Evolutionary conservation across 2,329 filamentous ascomycete genomes (phyloP).

Genomic region (Colletotrichum filicis): DNA sequence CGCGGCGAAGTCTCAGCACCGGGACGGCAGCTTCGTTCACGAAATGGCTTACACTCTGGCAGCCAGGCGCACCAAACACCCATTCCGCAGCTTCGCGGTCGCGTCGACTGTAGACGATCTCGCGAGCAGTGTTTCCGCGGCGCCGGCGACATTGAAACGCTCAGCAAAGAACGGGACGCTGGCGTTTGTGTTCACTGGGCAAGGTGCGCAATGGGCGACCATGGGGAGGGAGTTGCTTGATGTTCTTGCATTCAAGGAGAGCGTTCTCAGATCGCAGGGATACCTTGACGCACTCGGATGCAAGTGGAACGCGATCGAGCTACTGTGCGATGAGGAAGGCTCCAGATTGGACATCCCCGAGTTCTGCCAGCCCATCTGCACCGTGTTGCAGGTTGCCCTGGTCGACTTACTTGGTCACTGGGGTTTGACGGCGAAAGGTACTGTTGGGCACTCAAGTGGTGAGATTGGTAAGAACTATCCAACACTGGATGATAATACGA

Average conservation of each 20-base stretch:
- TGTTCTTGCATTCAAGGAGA: background rate
- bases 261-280: background rate
- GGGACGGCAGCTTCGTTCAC: too few species aligned
- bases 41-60: too few species aligned
- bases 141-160: background rate
- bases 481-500: too few species aligned
- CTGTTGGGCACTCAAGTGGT: slow-evolving; percentile 50
- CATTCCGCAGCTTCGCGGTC: too few species aligned
- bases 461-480: slow-evolving; percentile 42
- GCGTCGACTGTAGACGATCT: too few species aligned
- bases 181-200: slow-evolving; percentile 33
- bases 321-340: slow-evolving; percentile 34
- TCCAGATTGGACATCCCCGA: background rate
- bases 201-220: slow-evolving; percentile 32
- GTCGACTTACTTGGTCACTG: slow-evolving; percentile 46
- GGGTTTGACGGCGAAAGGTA: slow-evolving; percentile 40
- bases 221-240: slow-evolving; percentile 26
- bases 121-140: too few species aligned
- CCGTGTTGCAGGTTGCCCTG: slow-evolving; percentile 54
- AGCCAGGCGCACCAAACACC: too few species aligned
- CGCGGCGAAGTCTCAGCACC: too few species aligned
- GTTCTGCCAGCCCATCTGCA: slow-evolving; percentile 51
- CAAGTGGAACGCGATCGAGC: background rate
- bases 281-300: too few species aligned
- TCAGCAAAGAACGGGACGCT: background rate